Evolutionary conservation across 2,329 filamentous ascomycete species (phyloP), one percentile per base, ranked within the genome.

Genomic region (Berkeleyomyces rouxiae): DNA sequence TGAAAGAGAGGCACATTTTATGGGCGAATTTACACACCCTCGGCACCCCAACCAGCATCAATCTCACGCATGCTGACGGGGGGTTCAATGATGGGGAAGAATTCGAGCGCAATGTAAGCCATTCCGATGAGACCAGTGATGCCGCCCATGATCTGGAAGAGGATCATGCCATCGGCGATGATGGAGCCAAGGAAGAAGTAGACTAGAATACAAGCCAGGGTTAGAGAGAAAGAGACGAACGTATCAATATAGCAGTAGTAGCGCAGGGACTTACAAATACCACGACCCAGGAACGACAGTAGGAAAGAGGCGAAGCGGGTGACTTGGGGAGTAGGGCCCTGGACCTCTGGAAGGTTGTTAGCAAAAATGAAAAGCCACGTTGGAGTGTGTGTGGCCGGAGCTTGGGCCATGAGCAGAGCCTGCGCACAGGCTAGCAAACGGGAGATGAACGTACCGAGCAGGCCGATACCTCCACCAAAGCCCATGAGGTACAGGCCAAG

Each of bases 221-320:
- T 42, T 43, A 61, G 60, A 39, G 37, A 0, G 5, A 2, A 2
- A 57, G 11, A 13, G 9, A 46, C 61, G 42, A 59, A 39, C 16
- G 13, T 23, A 23, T 23, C 2, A 23, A 23, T 23, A 23, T 23
- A 23, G 23, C 23, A 23, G 23, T 23, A 23, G 23, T 23, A 58
- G 57, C 62, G 36, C 43, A 11, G 5, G 44, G 13, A 84, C 90
- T 76, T 83, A 96, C 91, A 97, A 73, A 90, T 80, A 75, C 93
- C 93, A 72, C 93, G 90, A 66, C 93, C 93, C 68, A 97, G 77
- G 80, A 99, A 97, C 64, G 89, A 95, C 79, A 97, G 97, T 75
- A 97, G 85, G 79, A 99, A 99, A 9, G 90, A 95, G 62, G 90
- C 92, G 78, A 97, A 96, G 76, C 90, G 86, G 64, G 90, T 87